Evolutionary conservation across 768 basidiomycete species (phyloP).

Genomic region (Crepidotus variabilis): DNA sequence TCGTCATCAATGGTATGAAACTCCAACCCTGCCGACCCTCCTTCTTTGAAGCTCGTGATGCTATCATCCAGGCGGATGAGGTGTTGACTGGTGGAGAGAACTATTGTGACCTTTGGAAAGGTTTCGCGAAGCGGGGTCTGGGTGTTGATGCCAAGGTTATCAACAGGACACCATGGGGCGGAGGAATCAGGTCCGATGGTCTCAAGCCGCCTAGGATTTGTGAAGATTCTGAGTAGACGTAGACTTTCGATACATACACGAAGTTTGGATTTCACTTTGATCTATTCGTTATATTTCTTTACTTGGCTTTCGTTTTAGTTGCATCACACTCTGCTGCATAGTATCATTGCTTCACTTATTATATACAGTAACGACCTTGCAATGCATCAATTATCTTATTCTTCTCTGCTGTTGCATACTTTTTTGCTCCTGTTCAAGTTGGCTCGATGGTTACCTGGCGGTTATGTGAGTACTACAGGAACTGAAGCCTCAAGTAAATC

Average conservation of each 20-base stretch:
- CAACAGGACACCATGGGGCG: slow-evolving; percentile 88
- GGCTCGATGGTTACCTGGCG: not conserved
- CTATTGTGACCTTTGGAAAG: slow-evolving; percentile 81
- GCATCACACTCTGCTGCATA: not conserved
- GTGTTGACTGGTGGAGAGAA: slow-evolving; percentile 93
- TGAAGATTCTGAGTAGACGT: not conserved
- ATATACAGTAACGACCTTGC: not conserved
- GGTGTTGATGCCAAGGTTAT: slow-evolving; percentile 72
- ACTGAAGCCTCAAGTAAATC: not conserved
- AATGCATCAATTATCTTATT: not conserved
- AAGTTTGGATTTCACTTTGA: not conserved
- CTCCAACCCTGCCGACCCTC: slow-evolving; percentile 87
- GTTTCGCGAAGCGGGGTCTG: slow-evolving; percentile 79
- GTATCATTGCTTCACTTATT: not conserved
- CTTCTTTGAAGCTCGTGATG: slow-evolving; percentile 88
- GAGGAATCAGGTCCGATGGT: slow-evolving; percentile 74
- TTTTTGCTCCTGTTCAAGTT: not conserved
- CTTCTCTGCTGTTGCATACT: not conserved
- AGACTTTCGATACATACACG: not conserved
- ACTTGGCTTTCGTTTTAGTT: not conserved
- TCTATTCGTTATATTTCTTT: not conserved
- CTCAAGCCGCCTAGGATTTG: slow-evolving; percentile 19
- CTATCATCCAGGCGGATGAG: slow-evolving; percentile 89
- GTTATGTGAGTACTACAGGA: too few species aligned
- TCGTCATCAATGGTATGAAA: slow-evolving; percentile 92